Evolutionary conservation across 2,329 filamentous ascomycete species (phyloP).

Genomic region (Talaromyces marneffei): DNA sequence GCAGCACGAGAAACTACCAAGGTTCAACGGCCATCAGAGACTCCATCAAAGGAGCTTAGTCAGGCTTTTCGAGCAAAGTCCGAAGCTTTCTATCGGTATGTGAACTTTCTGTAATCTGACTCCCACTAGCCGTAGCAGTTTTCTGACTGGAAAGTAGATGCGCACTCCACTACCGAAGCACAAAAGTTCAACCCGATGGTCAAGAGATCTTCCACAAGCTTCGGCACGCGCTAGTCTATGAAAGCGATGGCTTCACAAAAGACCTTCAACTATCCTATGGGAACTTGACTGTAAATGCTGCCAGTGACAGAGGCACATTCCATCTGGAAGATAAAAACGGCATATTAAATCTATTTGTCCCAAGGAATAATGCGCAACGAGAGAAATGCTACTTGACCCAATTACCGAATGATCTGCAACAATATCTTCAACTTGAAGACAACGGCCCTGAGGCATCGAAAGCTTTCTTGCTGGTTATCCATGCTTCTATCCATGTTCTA

Average conservation of each 20-base stretch:
- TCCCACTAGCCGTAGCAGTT: background rate
- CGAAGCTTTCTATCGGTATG: background rate
- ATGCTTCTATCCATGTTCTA: background rate
- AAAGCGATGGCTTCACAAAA: constrained; percentile 5
- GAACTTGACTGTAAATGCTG: background rate
- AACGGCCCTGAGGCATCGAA: background rate
- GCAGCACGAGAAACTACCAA: background rate
- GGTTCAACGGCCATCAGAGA: background rate
- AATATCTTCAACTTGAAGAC: background rate
- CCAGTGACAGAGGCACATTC: constrained; percentile 2
- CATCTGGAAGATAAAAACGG: background rate
- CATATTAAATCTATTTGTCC: background rate
- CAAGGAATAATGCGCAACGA: background rate
- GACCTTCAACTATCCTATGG: background rate
- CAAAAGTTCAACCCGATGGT: background rate
- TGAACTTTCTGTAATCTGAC: background rate
- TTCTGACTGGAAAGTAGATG: background rate
- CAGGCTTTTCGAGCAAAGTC: background rate
- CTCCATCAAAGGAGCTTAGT: background rate
- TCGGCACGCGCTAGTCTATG: background rate
- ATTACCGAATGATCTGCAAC: background rate
- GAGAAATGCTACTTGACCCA: constrained; percentile 6
- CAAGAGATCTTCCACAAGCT: background rate
- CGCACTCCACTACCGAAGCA: constrained; percentile 4
- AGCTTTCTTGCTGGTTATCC: background rate